Evolutionary conservation across 495 filamentous ascomycete species (phyloP), one percentile per base, ranked within the genome.

Genomic region (Bombardia bombarda): DNA sequence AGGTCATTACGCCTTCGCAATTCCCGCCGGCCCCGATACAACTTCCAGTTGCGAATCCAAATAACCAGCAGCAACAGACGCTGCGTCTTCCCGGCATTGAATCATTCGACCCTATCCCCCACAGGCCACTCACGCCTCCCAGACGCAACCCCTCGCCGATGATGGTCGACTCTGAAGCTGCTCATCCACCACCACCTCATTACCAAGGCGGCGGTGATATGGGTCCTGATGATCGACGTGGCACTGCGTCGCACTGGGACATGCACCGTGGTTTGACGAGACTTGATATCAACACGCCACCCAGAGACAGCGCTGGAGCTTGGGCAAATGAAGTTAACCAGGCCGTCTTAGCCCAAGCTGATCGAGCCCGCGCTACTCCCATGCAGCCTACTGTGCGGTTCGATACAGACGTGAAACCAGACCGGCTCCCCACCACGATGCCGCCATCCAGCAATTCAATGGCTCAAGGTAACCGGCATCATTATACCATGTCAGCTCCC

Each of bases 81-180:
- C 62, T 83, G 16, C 79, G 86, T 21, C 66, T 95, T 19, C 89
- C 89, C 0, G 88, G 89, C 7, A 95, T 95, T 49, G 87, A 92
- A 55, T 90, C 86, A 26, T 94, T 95, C 48, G 87, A 90, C 56
- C 79, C 83, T 36, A 70, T 83, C 5, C 78, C 77, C 5, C 66
- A 72, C 23, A 74, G 77, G 30, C 74, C 80, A 6, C 54, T 71
- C 26, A 73, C 84, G 3, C 83, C 87, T 4, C 74, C 80, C 3
- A 69, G 75, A 7, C 77, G 80, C 22, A 69, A 74, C 41, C 63
- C 74, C 0, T 84, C 80, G 40, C 82, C 84, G 1, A 86, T 86
- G 82, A 70, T 80, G 51, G 61, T 84, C 31, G 83, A 86, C 48
- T 68, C 66, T 0, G 56, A 63, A 0, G 14, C 61, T 9, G 60